phyloP scores from a whole-genome alignment of 768 basidiomycete genomes.

The Clitopilus passeckerianus region DNA sequence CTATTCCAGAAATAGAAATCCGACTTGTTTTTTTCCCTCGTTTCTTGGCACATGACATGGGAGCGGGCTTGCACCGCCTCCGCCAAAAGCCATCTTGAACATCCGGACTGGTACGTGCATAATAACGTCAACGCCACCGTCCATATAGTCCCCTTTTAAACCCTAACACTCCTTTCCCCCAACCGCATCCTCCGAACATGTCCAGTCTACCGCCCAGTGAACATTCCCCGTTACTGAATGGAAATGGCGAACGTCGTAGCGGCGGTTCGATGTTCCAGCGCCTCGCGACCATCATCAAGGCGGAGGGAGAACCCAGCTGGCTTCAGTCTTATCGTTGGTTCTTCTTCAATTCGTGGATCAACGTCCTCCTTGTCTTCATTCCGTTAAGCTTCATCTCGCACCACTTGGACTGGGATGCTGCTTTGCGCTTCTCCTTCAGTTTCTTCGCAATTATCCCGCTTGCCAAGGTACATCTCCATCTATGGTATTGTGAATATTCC shows the following conservation, averaged over 20 bases:
- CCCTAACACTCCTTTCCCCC: neutral
- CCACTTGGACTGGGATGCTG: conserved; percentile 69
- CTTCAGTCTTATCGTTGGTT: conserved; percentile 52
- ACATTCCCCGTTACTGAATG: conserved; percentile 41
- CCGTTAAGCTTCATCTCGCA: conserved; percentile 69
- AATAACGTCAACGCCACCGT: neutral
- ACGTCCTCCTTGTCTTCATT: conserved; percentile 74
- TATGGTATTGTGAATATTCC: conserved; percentile 1
- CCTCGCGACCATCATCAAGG: conserved; percentile 37
- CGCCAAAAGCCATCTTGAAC: neutral
- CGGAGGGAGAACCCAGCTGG: conserved; percentile 65
- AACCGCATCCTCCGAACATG: conserved; percentile 17
- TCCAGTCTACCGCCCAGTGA: conserved; percentile 32
- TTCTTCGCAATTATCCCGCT: conserved; percentile 85
- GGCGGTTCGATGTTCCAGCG: conserved; percentile 23
- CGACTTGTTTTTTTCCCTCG: neutral
- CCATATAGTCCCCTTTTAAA: neutral
- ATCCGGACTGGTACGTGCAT: neutral
- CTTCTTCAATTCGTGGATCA: conserved; percentile 63
- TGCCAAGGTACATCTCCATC: conserved; percentile 55
- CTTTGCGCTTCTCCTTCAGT: conserved; percentile 66
- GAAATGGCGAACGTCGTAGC: conserved; percentile 16
- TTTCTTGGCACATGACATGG: neutral
- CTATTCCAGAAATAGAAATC: conserved; percentile 3
- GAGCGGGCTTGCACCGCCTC: neutral